Base-by-base conservation (phyloP, 805 yeast genomes). In the Candida tallmaniae region DNA sequence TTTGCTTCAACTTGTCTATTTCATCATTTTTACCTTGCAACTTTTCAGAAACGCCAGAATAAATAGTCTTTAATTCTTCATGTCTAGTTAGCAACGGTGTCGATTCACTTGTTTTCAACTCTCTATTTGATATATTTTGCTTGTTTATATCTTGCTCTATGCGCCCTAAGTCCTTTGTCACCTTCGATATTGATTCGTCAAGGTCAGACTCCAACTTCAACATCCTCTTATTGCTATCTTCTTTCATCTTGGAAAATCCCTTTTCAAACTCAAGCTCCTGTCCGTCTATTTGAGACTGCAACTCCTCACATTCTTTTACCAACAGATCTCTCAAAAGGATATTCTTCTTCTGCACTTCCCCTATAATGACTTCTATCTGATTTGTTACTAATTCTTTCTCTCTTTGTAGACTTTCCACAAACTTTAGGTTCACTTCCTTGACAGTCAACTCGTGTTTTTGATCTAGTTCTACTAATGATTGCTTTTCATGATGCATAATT, bases 361-460 rank as follows among this genome's bases (percentile, higher is more conserved):
- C 46, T 22, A 70, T 58, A 5, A 69, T 40, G 1, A 46, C 36
- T 26, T 73, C 73, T 1, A 75, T 60, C 45, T 68, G 56, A 0
- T 30, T 38, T 1, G 52, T 42, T 9, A 54, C 48, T 5, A 34
- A 38, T 29, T 60, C 64, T 34, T 60, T 62, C 19, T 62, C 44
- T 4, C 35, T 30, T 16, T 47, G 40, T 10, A 59, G 34, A 27
- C 44, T 44, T 20, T 45, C 41, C 6, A 51, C 54, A 27, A 51
- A 51, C 13, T 43, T 47, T 6, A 49, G 27, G 14, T 44, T 38
- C 23, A 52, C 36, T 18, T 52, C 47, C 29, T 54, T 51, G 14
- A 47, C 40, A 4, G 47, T 40, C n/a, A 51, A 31, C 11, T 53
- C 54, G 32, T 44, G 60, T 23, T 55, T 51, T 15, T 47, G 38